Base-by-base conservation (phyloP, 176 grass and related monocot species). In the Elaeis guineensis region DNA sequence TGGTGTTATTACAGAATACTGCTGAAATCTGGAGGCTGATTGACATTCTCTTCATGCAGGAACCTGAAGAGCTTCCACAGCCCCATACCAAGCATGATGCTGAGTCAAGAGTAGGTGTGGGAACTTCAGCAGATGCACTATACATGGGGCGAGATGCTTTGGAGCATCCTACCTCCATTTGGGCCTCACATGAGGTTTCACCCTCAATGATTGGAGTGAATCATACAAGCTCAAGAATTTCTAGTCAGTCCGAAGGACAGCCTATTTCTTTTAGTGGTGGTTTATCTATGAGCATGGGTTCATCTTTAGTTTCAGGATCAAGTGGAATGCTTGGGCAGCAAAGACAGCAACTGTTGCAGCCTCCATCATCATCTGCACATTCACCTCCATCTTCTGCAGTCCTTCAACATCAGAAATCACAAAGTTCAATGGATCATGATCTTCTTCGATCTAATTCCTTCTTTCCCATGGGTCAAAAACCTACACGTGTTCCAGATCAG, bases 281-380 rank as follows among this genome's bases (percentile, higher is more conserved):
- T 22, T 71, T 84, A 11, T 59, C 75, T 67, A 54, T 68, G 21
- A 58, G 72, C 73, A 79, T 69, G 24, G 64, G 44, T 56, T 80
- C 86, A 55, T 67, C 80, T 55, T 67, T 84, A 70, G 18, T 68
- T 18, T 55, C 64, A 71, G 64, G 60, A 69, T 70, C 78, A 77
- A 48, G 58, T 32, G 82, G 82, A 16, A 49, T 72, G 57, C 71
- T 77, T 62, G 75, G 69, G 17, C 81, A 77, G 61, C 81, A 89
- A 67, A 86, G 87, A 54, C 62, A 82, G 49, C 83, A 53, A 76
- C 80, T 80, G 56, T 85, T 83, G 65, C 78, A 82, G 70, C 25
- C 77, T 79, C 67, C 86, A 49, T 63, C 78, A 16, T 74, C 75
- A 61, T 79, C 75, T 65, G 32, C 58, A 44, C 67, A 82, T 72